Percentiles rank a stretch among this genome's conserved stretches.
These are phyloP conservation scores for Pyrus pyrifolia DNA, from an alignment of 306 rosid species.

Conservation along the genomic window DNA sequence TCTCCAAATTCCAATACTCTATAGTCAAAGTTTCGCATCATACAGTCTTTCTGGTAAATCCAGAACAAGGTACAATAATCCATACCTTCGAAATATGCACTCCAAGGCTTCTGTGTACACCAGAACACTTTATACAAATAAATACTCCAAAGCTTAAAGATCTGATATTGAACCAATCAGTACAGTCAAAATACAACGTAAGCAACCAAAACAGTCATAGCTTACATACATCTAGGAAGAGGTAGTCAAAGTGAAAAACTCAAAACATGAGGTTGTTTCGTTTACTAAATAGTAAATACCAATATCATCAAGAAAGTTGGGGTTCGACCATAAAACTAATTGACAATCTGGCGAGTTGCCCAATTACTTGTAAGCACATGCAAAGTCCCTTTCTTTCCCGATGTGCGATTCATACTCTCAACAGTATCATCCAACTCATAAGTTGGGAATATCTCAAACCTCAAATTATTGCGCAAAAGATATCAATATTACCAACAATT, in stretches of 20 bases:
- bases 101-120: conserved; percentile 90
- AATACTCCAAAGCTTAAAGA: conserved; percentile 72
- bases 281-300: not conserved
- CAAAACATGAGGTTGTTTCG: not conserved
- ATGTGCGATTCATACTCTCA: no score
- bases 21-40: not conserved
- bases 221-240: not conserved
- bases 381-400: no score
- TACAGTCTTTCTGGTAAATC: not conserved
- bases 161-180: conserved; percentile 36
- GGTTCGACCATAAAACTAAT: no score
- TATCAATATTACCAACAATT: not conserved
- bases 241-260: not conserved
- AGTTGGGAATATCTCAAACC: not conserved
- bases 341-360: no score
- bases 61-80: not conserved
- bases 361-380: no score
- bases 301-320: not conserved
- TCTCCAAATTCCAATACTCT: not conserved
- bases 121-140: conserved; percentile 94
- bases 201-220: not conserved
- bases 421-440: not conserved
- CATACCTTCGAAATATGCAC: conserved; percentile 88
- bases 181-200: not conserved
- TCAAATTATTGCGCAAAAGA: not conserved